Base-by-base conservation (phyloP, 768 basidiomycete species). In the Sporobolomyces roseus region DNA sequence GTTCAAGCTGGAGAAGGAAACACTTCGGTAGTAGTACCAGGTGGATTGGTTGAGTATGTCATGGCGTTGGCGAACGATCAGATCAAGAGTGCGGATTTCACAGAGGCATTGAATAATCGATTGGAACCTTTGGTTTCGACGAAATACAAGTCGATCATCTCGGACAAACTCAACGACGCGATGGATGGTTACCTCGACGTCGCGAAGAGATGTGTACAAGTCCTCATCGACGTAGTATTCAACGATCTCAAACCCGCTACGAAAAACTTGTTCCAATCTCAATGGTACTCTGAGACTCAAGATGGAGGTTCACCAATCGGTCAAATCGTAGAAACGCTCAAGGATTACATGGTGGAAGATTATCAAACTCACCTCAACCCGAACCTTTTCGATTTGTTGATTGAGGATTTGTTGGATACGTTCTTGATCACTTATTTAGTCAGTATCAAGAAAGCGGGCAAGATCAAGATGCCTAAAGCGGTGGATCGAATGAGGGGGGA, bases 171-270 rank as follows among this genome's bases (percentile, higher is more conserved):
- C 59, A 97, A 96, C 81, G 89, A 94, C 71, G 93, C 93, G 38
- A 97, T 98, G 73, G 94, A 99, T 77, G 96, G 96, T 4, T 98
- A 93, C 79, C 85, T 98, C 70, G 96, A 99, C 79, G 91, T 98
- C 45, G 93, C 93, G 60, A 98, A 98, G 82, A 91, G 90, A 78
- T 98, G 93, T 82, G 92, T 89, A 27, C 90, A 94, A 75, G 88
- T 89, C 0, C 85, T 99, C 65, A 93, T 99, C 76, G 89, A 90
- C 74, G 86, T 94, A 75, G 87, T 98, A 75, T 92, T 96, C 82
- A 90, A 96, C 78, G 96, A 98, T 78, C 80, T 98, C 73, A 90
- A 88, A 77, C 86, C 88, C 1, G 93, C 89, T 14, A 88, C 86
- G 21, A 92, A 90, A 77, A 83, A 82, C 45, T 83, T 98, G 43